These are phyloP conservation scores for Epichloe scottii DNA, from an alignment of 2,329 filamentous ascomycete species.

Conservation along the genomic window DNA sequence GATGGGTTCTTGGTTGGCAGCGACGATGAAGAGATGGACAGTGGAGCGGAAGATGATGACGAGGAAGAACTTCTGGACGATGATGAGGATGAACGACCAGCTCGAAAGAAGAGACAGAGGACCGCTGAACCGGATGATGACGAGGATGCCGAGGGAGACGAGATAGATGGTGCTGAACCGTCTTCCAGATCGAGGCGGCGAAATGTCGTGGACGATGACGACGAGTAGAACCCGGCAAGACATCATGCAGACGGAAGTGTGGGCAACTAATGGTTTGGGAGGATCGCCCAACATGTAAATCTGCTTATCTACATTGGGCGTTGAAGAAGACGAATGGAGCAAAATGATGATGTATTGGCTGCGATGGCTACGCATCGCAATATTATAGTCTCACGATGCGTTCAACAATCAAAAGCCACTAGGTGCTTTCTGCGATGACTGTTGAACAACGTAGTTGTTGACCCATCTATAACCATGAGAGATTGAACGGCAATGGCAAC, in stretches of 20 bases:
- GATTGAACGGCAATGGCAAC: too few species aligned
- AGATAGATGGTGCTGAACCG: slow-evolving; percentile 32
- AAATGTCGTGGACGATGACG: slow-evolving; percentile 43
- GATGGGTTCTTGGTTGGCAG: slow-evolving; percentile 69
- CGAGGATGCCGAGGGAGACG: slow-evolving; percentile 41
- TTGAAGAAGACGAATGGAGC: not conserved
- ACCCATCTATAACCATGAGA: too few species aligned
- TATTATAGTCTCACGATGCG: not conserved
- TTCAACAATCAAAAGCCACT: too few species aligned
- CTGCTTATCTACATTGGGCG: not conserved
- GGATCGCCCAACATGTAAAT: not conserved
- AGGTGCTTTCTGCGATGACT: too few species aligned
- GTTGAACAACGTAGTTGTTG: too few species aligned
- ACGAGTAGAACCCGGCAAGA: slow-evolving; percentile 2
- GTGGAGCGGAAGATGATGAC: slow-evolving; percentile 52
- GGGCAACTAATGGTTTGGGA: not conserved
- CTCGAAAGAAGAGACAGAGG: slow-evolving; percentile 36
- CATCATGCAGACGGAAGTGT: not conserved
- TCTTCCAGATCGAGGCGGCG: slow-evolving; percentile 38
- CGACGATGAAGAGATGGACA: slow-evolving; percentile 56
- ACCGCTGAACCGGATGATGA: slow-evolving; percentile 35
- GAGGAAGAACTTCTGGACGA: slow-evolving; percentile 46
- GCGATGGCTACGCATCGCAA: not conserved
- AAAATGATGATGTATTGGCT: not conserved
- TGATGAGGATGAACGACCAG: slow-evolving; percentile 37